A percentile compares a stretch with the other conserved stretches of the same genome.
These are phyloP conservation scores for Prunus kanzakura DNA, from an alignment of 306 rosid species.

Conservation along the genomic window DNA sequence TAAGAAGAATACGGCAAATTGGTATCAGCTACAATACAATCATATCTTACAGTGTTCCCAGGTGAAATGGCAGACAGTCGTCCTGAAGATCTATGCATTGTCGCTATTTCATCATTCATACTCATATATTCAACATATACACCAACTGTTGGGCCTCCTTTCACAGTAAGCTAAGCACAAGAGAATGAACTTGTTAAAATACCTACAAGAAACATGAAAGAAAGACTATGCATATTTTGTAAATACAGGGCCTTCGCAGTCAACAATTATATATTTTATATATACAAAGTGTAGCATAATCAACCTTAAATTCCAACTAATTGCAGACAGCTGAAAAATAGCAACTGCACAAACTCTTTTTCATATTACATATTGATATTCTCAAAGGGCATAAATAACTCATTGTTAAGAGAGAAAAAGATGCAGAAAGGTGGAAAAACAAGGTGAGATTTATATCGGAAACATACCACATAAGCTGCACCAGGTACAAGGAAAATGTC, in stretches of 20 bases:
- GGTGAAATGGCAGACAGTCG: conserved; percentile 55
- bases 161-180: conserved; percentile 59
- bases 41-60: conserved; percentile 77
- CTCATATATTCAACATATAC: conserved; percentile 64
- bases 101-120: conserved; percentile 60
- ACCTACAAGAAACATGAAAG: background rate
- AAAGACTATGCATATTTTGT: background rate
- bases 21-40: conserved; percentile 13
- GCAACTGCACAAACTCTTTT: background rate
- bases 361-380: conserved; percentile 5
- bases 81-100: conserved; percentile 67
- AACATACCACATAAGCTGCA: conserved; percentile 77
- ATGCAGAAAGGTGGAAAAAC: background rate
- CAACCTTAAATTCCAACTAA: background rate
- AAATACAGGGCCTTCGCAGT: background rate
- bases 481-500: conserved; percentile 80
- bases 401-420: conserved; percentile 7
- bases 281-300: background rate
- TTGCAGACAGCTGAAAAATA: background rate
- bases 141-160: conserved; percentile 85
- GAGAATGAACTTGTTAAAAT: conserved; percentile 4
- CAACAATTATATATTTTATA: background rate
- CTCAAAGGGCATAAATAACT: background rate
- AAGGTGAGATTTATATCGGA: background rate
- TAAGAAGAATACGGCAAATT: conserved; percentile 2